Conservation (phyloP, 2,329 filamentous ascomycete species). For the Fusarium torreyae region DNA sequence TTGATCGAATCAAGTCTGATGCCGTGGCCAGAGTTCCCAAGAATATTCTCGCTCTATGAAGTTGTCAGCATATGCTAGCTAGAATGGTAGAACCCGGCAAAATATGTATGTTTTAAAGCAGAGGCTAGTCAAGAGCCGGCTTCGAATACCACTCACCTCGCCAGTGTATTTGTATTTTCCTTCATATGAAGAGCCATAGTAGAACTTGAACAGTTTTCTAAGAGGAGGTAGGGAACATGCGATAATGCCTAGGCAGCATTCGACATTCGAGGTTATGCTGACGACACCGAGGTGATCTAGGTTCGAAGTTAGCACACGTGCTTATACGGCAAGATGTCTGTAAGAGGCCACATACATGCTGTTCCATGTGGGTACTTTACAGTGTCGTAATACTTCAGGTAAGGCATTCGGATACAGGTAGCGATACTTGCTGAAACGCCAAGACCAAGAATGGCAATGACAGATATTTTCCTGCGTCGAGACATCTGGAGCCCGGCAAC, state of each 20-base stretch:
- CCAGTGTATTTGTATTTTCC: constrained; percentile 4
- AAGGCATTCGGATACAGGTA: constrained; percentile 22
- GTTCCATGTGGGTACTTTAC: constrained; percentile 17
- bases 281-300: constrained; percentile 26
- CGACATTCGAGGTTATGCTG: constrained; percentile 22
- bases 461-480: constrained; percentile 14
- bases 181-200: constrained; percentile 14
- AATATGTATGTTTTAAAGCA: no score
- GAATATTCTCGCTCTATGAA: background rate
- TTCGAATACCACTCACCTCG: background rate
- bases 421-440: constrained; percentile 15
- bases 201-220: constrained; percentile 16
- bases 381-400: constrained; percentile 19
- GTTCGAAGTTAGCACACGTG: rapidly evolving
- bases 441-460: constrained; percentile 15
- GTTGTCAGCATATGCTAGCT: background rate
- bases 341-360: background rate
- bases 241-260: constrained; percentile 26
- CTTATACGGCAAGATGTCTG: rapidly evolving
- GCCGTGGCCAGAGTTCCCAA: background rate
- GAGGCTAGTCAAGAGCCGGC: no score
- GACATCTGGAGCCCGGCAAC: constrained; percentile 16
- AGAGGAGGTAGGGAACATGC: constrained; percentile 13
- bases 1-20: constrained; percentile 10
- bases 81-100: no score